These are phyloP conservation scores for Lotmaria passim DNA, from an alignment of 208 protist species.

Conservation along the genomic window DNA sequence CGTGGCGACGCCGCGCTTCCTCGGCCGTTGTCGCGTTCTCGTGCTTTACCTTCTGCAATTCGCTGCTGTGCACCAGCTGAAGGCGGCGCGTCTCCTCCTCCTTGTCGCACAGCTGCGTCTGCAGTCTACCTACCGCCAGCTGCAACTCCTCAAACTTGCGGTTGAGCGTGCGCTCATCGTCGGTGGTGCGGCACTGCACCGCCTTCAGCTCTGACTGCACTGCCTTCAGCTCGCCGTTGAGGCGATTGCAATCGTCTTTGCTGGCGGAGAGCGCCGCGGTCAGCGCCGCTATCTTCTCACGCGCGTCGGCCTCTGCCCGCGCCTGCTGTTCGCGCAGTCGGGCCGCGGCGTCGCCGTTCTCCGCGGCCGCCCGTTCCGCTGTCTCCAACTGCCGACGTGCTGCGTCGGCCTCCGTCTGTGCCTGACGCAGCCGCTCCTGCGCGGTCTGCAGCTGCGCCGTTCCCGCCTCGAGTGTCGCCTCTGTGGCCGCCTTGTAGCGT, in stretches of 20 bases:
- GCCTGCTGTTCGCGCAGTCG: conserved; percentile 32
- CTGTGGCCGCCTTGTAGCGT: conserved; percentile 26
- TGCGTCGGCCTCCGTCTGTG: conserved; percentile 31
- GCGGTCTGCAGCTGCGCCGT: conserved; percentile 32
- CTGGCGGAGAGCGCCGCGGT: conserved; percentile 25
- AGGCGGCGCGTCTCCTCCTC: conserved; percentile 52
- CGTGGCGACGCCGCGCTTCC: conserved; percentile 38
- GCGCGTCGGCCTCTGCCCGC: conserved; percentile 31
- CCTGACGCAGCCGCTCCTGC: conserved; percentile 36
- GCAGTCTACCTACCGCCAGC: conserved; percentile 33
- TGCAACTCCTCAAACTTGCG: conserved; percentile 46
- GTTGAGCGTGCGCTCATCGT: conserved; percentile 40
- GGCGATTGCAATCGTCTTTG: conserved; percentile 48
- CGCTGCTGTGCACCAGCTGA: conserved; percentile 44
- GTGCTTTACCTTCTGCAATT: conserved; percentile 50
- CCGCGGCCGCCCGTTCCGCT: conserved; percentile 34
- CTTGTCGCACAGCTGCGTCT: conserved; percentile 55
- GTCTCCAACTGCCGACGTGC: conserved; percentile 27
- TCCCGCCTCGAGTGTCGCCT: conserved; percentile 23
- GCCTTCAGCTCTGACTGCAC: conserved; percentile 44
- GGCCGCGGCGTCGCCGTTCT: conserved; percentile 19
- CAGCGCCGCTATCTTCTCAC: conserved; percentile 45
- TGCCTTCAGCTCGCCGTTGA: conserved; percentile 51
- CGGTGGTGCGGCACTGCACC: conserved; percentile 33
- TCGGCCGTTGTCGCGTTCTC: conserved; percentile 34